Percentiles rank a stretch among this genome's conserved stretches.
phyloP scores from a whole-genome alignment of 75 land plant species.

The Cupressus sempervirens region DNA sequence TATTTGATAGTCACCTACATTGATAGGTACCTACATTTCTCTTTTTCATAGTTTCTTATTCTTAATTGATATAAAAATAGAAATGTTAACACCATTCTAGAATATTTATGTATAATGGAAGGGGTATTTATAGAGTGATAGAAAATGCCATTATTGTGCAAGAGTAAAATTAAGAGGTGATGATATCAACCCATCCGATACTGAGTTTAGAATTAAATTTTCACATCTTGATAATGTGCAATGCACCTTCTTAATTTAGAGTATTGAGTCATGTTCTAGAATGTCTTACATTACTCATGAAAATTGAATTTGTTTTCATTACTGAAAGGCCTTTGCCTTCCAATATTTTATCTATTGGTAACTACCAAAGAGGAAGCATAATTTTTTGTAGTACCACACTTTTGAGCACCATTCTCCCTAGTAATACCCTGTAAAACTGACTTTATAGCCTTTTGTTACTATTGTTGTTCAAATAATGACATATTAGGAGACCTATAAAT shows the following conservation, averaged over 20 bases:
- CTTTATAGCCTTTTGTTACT: neutral
- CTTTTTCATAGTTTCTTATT: neutral
- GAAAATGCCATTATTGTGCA: neutral
- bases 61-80: neutral
- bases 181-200: neutral
- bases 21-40: too few species aligned
- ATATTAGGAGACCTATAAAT: neutral
- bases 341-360: neutral
- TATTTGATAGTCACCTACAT: too few species aligned
- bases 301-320: neutral
- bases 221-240: neutral
- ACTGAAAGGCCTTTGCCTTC: conserved; percentile 7
- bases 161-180: neutral
- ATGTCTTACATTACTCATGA: neutral
- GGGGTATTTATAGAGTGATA: neutral
- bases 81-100: neutral
- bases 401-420: neutral
- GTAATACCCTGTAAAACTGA: neutral
- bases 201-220: neutral
- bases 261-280: neutral
- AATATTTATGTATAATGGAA: neutral
- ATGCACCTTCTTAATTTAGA: neutral
- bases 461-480: conserved; percentile 9
- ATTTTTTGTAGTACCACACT: neutral
- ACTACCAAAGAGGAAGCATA: neutral